A percentile compares a stretch with the other conserved stretches of the same genome.
Conservation (phyloP, 176 grass and related monocot genomes). For the Triticum timopheevii region DNA sequence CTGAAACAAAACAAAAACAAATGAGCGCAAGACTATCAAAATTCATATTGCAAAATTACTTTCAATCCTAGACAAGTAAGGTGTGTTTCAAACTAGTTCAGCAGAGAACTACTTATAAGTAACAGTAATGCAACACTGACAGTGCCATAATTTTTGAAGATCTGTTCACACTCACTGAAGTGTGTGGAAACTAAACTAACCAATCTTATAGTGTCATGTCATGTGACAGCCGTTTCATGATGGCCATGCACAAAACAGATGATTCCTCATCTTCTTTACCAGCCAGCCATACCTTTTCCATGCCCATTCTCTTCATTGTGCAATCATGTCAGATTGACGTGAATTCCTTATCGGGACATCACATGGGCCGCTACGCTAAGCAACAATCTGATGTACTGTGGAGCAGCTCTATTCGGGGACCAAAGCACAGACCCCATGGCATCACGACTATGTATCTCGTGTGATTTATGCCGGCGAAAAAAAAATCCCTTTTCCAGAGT, state of each 20-base stretch:
- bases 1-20: conserved; percentile 25
- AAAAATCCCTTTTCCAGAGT: not conserved
- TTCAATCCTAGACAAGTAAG: too few species aligned
- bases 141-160: not conserved
- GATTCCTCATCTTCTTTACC: conserved; percentile 39
- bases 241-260: conserved; percentile 28
- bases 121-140: not conserved
- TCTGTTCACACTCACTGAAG: not conserved
- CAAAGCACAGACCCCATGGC: conserved; percentile 15
- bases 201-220: conserved; percentile 28
- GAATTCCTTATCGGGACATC: conserved; percentile 16
- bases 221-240: conserved; percentile 41
- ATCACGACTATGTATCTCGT: not conserved
- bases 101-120: not conserved
- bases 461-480: not conserved
- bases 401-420: conserved; percentile 27
- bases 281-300: conserved; percentile 22
- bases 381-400: conserved; percentile 35
- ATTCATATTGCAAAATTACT: too few species aligned
- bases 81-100: too few species aligned
- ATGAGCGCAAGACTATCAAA: not conserved
- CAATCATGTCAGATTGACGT: conserved; percentile 42
- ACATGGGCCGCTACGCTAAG: conserved; percentile 41
- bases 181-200: not conserved
- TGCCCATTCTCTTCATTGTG: conserved; percentile 41